A percentile compares a stretch with the other conserved stretches of the same genome.
Conservation (phyloP, 1,139 yeast species). For the Candida sp. region DNA sequence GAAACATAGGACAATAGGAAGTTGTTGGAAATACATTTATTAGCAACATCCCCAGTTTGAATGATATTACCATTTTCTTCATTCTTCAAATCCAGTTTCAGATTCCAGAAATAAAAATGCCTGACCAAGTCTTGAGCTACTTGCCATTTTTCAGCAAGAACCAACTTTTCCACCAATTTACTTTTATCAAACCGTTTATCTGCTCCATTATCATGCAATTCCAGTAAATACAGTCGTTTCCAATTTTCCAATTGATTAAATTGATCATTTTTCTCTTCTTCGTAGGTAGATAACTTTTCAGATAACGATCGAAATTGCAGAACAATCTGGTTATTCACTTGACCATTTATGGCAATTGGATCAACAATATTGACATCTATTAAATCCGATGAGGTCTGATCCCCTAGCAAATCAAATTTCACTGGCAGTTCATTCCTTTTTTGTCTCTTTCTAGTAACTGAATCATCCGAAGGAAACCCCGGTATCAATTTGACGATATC, state of each 20-base stretch:
- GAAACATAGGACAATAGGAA: not conserved
- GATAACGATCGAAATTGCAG: not conserved
- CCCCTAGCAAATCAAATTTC: not conserved
- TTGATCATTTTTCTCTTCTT: not conserved
- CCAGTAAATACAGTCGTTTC: conserved; percentile 14
- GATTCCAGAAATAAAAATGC: conserved; percentile 11
- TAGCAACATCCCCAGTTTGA: not conserved
- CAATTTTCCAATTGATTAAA: not conserved
- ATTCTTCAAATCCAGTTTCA: conserved; percentile 1
- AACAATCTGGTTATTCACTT: conserved; percentile 2
- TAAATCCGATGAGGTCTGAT: not conserved
- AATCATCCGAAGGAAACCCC: not conserved
- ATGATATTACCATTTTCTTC: not conserved
- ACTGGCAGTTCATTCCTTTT: not conserved
- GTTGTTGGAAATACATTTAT: not conserved
- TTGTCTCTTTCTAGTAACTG: not conserved
- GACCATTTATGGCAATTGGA: conserved; percentile 1
- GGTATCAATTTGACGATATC: not conserved
- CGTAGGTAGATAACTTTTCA: not conserved
- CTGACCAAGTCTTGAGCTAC: conserved; percentile 6
- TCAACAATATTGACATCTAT: conserved; percentile 5
- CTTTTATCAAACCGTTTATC: conserved; percentile 5
- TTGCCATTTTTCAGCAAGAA: conserved; percentile 5
- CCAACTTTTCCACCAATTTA: conserved; percentile 10
- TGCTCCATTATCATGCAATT: conserved; percentile 29